Base-by-base conservation (phyloP, 352 stramenopile species). In the Pythium apleroticum region DNA sequence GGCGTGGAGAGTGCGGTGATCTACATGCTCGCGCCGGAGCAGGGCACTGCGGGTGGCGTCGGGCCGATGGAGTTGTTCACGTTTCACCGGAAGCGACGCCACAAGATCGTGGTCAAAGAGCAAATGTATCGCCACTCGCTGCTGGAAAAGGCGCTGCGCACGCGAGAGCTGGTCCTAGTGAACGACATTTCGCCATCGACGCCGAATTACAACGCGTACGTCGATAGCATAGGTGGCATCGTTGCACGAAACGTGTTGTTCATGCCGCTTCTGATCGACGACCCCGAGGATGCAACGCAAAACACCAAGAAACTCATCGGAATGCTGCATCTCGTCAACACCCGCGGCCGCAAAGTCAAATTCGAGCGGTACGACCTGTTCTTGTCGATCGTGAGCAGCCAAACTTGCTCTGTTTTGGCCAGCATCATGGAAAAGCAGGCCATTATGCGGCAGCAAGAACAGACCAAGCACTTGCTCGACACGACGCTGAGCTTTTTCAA, bases 401-500 rank as follows among this genome's bases (percentile, higher is more conserved):
- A 89, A 33, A 86, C 76, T 28, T 86, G 80, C 57, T 87, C 76
- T 17, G 81, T 91, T 7, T 41, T 93, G 17, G 78, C 80, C 0
- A 88, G 81, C 28, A 90, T 91, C 45, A 49, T 93, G 7, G 84
- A 90, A 28, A 90, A 90, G 52, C 81, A 89, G 19, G 67, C 64
- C 3, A 83, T 88, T 70, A 57, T 87, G 28, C 77, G 77, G 24
- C 77, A 89, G 24, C 81, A 90, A 57, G 81, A 88, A 37, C 77
- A 93, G 62, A 89, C 83, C 20, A 74, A 64, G 4, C 58, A 78
- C 48, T 54, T 93, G 7, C 58, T 93, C 12, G 84, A 93, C 50
- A 88, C 80, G 17, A 89, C 81, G 19, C 85, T 91, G 75, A 78
- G 76, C 12, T 90, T 93, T 56, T 91, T 91, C 68, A 90, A 90